Conservation (phyloP, 2,329 filamentous ascomycete species). For the Hypoxylon sp. region DNA sequence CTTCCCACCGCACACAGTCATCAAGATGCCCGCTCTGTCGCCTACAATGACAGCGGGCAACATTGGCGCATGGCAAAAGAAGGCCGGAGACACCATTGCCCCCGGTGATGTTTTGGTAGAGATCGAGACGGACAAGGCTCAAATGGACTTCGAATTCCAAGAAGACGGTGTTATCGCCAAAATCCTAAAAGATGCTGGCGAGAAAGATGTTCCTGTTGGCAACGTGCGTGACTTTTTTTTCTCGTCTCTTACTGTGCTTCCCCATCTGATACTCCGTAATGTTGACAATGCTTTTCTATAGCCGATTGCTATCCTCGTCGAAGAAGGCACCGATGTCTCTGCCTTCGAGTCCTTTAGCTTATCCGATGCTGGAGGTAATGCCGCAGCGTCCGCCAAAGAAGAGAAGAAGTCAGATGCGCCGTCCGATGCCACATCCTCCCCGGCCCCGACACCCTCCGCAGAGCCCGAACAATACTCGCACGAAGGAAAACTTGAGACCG, state of each 20-base stretch:
- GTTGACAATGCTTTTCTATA: constrained; percentile 50
- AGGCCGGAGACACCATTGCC: constrained; percentile 83
- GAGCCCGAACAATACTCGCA: constrained; percentile 75
- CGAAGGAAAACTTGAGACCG: constrained; percentile 80
- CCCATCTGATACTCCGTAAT: constrained; percentile 22
- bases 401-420: constrained; percentile 71
- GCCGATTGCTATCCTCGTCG: constrained; percentile 96
- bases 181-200: constrained; percentile 89
- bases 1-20: constrained; percentile 91
- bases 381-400: constrained; percentile 70
- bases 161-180: constrained; percentile 96
- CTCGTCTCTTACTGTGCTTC: constrained; percentile 18
- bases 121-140: constrained; percentile 99
- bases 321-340: constrained; percentile 86
- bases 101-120: constrained; percentile 96
- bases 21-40: constrained; percentile 98
- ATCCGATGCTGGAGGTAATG: constrained; percentile 88
- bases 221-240: constrained; percentile 71
- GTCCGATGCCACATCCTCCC: constrained; percentile 65
- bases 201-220: constrained; percentile 93
- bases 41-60: constrained; percentile 97
- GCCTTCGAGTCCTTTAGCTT: constrained; percentile 90
- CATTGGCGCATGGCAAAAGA: constrained; percentile 98
- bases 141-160: constrained; percentile 99
- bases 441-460: constrained; percentile 61